Evolutionary conservation across 2,329 filamentous ascomycete species (phyloP), one percentile per base, ranked within the genome.

Genomic region (Hymenoscyphus linearis): DNA sequence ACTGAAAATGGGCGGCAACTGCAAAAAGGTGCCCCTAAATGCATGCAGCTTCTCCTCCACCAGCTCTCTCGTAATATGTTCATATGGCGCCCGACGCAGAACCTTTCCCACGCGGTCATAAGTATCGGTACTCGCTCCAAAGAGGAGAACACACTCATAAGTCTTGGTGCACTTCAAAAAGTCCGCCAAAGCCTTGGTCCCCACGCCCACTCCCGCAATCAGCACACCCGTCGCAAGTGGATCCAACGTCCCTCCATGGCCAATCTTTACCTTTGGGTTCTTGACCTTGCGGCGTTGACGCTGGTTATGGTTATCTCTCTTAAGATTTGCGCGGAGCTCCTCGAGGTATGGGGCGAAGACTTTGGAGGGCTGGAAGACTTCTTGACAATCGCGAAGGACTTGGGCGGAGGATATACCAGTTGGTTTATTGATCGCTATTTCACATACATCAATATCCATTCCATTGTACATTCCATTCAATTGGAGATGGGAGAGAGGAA

Each of bases 211-310:
- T 60, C 93, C 95, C 6, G 95, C 81, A 65, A 98, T 92, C 56
- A 99, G 82, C 26, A 99, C 90, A 53, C 95, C 95, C 1, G 93
- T 96, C 9, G 95, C 95, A 70, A 97, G 82, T 27, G 95, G 95
- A 72, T 99, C 95, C 18, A 99, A 83, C 1, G 95, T 99, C 52
- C 95, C 95, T 63, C 95, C 95, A 77, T 99, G 95, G 36, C 95
- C 95, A 71, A 98, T 90, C 79, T 98, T 99, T 68, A 98, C 88
- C 64, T 90, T 85, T 4, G 87, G 82, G 73, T 85, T 83, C 65
- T 81, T 80, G 54, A 76, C 77, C 65, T 78, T 77, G 63, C 85
- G 82, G 63, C 87, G 83, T 67, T 82, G 80, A 67, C 82, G 81
- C 72, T 88, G 84, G 61, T 79, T 78, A 61, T 82, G 79, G 62